Percentiles rank a stretch among this genome's conserved stretches.
phyloP scores from a whole-genome alignment of 495 filamentous ascomycete genomes.

The Tuber indicum region DNA sequence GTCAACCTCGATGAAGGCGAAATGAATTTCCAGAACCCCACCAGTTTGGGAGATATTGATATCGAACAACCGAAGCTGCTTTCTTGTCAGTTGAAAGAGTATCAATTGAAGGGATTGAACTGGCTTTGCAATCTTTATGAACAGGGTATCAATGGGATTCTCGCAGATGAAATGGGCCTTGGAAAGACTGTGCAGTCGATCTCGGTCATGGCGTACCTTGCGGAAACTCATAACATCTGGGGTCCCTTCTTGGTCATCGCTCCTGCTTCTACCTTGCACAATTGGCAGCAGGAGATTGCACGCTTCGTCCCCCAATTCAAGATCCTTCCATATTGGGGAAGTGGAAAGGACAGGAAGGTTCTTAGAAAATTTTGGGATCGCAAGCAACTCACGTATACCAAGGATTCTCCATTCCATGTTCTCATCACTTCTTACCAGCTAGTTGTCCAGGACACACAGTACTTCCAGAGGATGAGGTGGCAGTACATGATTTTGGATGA shows the following conservation, averaged over 20 bases:
- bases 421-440: conserved; percentile 95
- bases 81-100: conserved; percentile 90
- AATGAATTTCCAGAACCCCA: conserved; percentile 99
- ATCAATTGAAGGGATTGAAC: conserved; percentile 96
- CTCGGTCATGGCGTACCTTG: conserved; percentile 97
- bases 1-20: conserved; percentile 70
- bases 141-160: conserved; percentile 98
- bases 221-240: conserved; percentile 96
- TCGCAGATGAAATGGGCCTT: conserved; percentile 98
- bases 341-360: conserved; percentile 87
- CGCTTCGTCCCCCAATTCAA: conserved; percentile 91
- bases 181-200: conserved; percentile 99
- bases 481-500: conserved; percentile 99
- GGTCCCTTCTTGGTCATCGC: conserved; percentile 96
- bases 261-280: conserved; percentile 92
- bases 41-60: conserved; percentile 85
- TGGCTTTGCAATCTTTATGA: conserved; percentile 99
- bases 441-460: conserved; percentile 88
- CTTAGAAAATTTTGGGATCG: conserved; percentile 98
- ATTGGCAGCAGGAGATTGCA: conserved; percentile 97
- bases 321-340: conserved; percentile 95
- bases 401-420: conserved; percentile 90
- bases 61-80: conserved; percentile 93
- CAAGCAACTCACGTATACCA: conserved; percentile 89
- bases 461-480: conserved; percentile 98